Conservation (phyloP, 805 yeast species). For the Candida manassasensis region DNA sequence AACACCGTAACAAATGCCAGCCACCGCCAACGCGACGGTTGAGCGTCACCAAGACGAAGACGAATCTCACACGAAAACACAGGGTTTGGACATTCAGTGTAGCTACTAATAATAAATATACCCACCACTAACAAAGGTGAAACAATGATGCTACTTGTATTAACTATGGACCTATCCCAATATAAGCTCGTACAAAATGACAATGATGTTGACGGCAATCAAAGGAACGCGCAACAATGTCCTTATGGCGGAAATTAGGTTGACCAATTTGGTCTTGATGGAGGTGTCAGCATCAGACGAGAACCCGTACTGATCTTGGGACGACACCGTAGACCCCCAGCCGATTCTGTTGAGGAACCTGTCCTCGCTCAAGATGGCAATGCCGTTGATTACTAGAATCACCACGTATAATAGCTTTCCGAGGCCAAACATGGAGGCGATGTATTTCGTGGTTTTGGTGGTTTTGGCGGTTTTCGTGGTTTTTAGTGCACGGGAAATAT, state of each 20-base stretch:
- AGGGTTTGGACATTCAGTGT: no score
- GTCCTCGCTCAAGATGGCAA: conserved; percentile 78
- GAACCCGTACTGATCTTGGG: conserved; percentile 16
- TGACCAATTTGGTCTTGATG: conserved; percentile 54
- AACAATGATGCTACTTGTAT: no score
- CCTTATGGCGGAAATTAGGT: conserved; percentile 67
- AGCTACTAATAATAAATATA: no score
- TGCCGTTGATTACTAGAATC: conserved; percentile 62
- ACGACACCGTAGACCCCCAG: conserved; percentile 23
- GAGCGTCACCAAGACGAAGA: no score
- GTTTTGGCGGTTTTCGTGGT: neutral
- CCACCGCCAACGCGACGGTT: no score
- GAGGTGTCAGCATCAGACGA: conserved; percentile 44
- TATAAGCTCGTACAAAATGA: conserved; percentile 65
- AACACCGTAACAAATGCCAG: no score
- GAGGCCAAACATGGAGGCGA: conserved; percentile 48
- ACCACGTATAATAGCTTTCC: conserved; percentile 55
- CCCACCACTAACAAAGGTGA: no score
- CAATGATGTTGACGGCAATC: conserved; percentile 59
- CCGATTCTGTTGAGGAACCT: conserved; percentile 63
- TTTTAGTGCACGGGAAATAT: no score
- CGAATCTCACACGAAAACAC: no score
- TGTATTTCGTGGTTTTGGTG: neutral
- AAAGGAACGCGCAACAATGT: conserved; percentile 73
- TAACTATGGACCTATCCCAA: conserved; percentile 44